Base-by-base conservation (phyloP, 2,329 filamentous ascomycete genomes). In the Graphilbum sp. region DNA sequence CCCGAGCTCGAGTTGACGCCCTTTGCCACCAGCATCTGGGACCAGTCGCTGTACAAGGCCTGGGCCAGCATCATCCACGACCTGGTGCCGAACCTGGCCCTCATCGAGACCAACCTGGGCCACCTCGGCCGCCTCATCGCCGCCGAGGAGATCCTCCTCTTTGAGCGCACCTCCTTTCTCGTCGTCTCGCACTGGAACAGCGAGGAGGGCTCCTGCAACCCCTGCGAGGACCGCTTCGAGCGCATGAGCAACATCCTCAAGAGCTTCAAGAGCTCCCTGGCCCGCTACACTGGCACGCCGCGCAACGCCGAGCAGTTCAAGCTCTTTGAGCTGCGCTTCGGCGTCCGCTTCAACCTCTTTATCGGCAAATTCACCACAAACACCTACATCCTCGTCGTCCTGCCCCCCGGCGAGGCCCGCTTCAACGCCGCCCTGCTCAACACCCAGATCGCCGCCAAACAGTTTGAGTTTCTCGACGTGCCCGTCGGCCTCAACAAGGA, bases 11-110 rank as follows among this genome's bases (percentile, higher is more conserved):
- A 78, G 45, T 69, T 95, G 43, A 83, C 84, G 41, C 86, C 87
- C 42, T 96, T 94, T 55, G 83, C 86, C 10, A 96, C 88, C 24
- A 93, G 83, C 39, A 98, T 98, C 53, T 98, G 90, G 90, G 90
- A 98, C 53, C 90, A 98, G 63, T 92, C 82, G 39, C 66, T 98
- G 29, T 98, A 96, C 67, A 93, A 93, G 59, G 90, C 90, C 2
- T 98, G 90, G 90, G 90, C 90, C 0, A 84, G 83, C 54, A 95
- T 98, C 50, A 95, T 98, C 43, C 90, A 98, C 65, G 87, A 88
- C 54, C 69, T 98, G 34, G 90, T 96, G n/a, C 90, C 90, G 4
- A 96, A 96, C 51, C 72, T 95, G 1, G 67, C 76, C 16, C 73
- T 83, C 33, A 95, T 98, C 47, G 88, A 96, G 60, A 72, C 73